Evolutionary conservation across 139 green algal species (phyloP).

Genomic region (Nannochloris sp.): DNA sequence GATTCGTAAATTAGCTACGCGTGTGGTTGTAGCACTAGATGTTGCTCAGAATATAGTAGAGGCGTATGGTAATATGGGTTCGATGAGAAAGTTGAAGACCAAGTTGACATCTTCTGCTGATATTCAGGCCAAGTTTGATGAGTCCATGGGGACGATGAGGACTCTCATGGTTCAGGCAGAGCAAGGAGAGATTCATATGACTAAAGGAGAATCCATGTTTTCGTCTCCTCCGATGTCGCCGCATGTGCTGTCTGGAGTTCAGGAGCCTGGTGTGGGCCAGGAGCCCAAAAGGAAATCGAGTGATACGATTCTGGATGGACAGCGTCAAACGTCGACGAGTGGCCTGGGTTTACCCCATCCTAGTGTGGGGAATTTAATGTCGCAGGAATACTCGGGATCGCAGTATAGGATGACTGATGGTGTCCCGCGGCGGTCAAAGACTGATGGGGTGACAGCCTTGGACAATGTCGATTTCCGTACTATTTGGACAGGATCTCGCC

Average conservation of each 20-base stretch:
- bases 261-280: too few relatives aligned
- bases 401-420: background rate
- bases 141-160: constrained; percentile 4
- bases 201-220: too few relatives aligned
- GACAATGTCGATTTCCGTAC: background rate
- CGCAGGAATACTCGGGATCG: background rate
- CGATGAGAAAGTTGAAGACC: constrained; percentile 8
- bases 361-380: constrained; percentile 3
- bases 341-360: constrained; percentile 1
- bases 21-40: constrained; percentile 4
- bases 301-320: too few relatives aligned
- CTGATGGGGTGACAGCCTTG: background rate
- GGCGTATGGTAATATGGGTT: constrained; percentile 17
- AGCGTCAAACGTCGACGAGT: background rate
- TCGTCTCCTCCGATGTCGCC: too few relatives aligned
- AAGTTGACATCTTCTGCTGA: constrained; percentile 7
- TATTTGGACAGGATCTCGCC: background rate
- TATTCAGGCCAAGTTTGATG: background rate
- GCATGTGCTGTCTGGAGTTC: too few relatives aligned
- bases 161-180: background rate
- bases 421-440: background rate
- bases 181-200: background rate
- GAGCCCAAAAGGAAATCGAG: too few relatives aligned
- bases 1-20: constrained; percentile 5
- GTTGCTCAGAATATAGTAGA: constrained; percentile 11